A percentile compares a stretch with the other conserved stretches of the same genome.
Conservation (phyloP, 192 early-diverging fungal species). For the Entomortierella parvispora region DNA sequence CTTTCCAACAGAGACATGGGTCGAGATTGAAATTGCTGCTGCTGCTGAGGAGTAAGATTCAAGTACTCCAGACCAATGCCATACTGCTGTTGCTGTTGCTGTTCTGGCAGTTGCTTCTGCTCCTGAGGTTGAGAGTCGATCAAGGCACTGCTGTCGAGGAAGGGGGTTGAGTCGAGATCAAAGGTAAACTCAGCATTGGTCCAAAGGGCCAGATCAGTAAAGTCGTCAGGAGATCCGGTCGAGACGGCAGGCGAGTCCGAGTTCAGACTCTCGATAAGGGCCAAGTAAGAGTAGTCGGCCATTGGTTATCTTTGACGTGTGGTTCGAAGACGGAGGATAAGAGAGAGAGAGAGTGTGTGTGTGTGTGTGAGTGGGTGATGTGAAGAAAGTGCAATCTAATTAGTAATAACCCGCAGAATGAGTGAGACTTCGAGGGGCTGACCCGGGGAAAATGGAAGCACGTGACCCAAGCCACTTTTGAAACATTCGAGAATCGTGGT, state of each 20-base stretch:
- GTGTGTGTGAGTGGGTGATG: background rate
- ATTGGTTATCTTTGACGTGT: constrained; percentile 9
- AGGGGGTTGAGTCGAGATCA: constrained; percentile 30
- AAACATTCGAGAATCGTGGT: no score
- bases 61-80: constrained; percentile 10
- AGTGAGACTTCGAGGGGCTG: no score
- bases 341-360: constrained; percentile 11
- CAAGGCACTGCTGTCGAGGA: background rate
- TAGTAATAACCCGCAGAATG: no score
- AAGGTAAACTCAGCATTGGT: constrained; percentile 77
- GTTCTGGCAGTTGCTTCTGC: background rate
- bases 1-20: constrained; percentile 38
- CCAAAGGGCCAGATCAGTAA: constrained; percentile 73
- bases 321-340: constrained; percentile 1
- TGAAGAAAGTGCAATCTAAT: no score
- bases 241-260: constrained; percentile 59
- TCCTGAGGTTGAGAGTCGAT: background rate
- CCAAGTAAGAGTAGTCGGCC: constrained; percentile 30
- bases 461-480: no score
- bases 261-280: constrained; percentile 53
- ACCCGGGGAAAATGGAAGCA: no score
- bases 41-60: background rate
- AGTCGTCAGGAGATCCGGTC: constrained; percentile 64
- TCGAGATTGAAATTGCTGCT: background rate
- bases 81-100: background rate